Conservation (phyloP, 2,329 filamentous ascomycete genomes). For the Triangularia verruculosa region DNA sequence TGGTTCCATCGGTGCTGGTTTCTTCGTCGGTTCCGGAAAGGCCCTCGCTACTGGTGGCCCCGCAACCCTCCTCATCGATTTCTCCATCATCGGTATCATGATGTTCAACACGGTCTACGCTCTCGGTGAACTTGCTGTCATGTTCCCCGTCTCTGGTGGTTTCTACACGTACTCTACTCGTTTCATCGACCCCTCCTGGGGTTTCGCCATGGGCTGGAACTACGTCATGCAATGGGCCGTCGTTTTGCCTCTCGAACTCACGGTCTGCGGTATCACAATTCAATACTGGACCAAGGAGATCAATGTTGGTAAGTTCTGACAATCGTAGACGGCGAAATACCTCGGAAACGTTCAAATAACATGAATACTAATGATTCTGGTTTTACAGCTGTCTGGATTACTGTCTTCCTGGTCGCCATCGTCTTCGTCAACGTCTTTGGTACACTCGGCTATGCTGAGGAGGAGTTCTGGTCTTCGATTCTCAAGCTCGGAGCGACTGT, state of each 20-base stretch:
- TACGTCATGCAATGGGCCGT: conserved; percentile 50
- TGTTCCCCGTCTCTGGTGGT: conserved; percentile 61
- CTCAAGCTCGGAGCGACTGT: conserved; percentile 57
- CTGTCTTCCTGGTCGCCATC: conserved; percentile 49
- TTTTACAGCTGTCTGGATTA: conserved; percentile 46
- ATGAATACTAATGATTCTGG: not conserved
- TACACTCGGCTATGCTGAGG: conserved; percentile 51
- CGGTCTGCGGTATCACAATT: conserved; percentile 50
- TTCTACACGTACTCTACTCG: conserved; percentile 61
- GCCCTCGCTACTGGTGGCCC: conserved; percentile 52
- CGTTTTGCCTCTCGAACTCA: conserved; percentile 50
- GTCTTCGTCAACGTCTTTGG: conserved; percentile 54
- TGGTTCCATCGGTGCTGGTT: conserved; percentile 68
- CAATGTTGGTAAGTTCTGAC: conserved; percentile 34
- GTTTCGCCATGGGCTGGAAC: conserved; percentile 54
- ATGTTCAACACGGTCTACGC: conserved; percentile 61
- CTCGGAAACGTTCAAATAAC: not conserved
- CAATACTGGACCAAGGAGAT: conserved; percentile 49
- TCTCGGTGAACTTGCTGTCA: conserved; percentile 59
- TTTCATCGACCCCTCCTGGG: conserved; percentile 61
- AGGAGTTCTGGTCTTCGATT: conserved; percentile 54
- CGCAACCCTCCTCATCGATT: conserved; percentile 47
- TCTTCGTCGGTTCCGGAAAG: conserved; percentile 59
- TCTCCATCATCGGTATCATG: conserved; percentile 57
- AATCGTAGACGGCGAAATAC: not conserved